A percentile compares a stretch with the other conserved stretches of the same genome.
Evolutionary conservation across 441 rosid genomes (phyloP).

Genomic region (Cnidoscolus chayamansa): DNA sequence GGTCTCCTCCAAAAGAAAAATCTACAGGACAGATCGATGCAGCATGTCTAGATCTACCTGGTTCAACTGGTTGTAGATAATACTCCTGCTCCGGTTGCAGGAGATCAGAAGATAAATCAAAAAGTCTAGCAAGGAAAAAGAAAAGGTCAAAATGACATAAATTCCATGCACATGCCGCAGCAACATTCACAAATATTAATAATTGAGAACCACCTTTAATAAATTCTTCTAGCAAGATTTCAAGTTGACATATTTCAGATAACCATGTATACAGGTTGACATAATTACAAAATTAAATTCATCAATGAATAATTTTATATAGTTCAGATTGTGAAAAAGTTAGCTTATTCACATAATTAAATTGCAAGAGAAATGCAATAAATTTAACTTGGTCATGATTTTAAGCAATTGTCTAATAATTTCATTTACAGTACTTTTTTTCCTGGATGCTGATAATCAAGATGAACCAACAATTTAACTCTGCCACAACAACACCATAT

Average conservation of each 20-base stretch:
- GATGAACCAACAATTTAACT: neutral
- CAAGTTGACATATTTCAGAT: neutral
- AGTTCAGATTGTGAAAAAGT: neutral
- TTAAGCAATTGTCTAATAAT: neutral
- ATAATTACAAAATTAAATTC: neutral
- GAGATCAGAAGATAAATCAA: conserved; percentile 67
- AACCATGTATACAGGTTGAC: neutral
- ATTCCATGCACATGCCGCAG: neutral
- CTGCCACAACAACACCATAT: neutral
- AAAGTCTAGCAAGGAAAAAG: conserved; percentile 50
- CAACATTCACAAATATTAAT: neutral
- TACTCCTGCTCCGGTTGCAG: conserved; percentile 91
- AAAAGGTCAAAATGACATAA: neutral
- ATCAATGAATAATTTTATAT: neutral
- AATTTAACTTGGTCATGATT: neutral
- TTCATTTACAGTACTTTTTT: neutral
- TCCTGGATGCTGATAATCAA: neutral
- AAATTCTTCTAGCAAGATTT: neutral
- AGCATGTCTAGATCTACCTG: conserved; percentile 72
- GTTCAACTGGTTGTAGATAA: conserved; percentile 84
- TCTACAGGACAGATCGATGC: conserved; percentile 78
- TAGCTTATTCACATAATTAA: neutral
- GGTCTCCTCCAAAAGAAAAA: conserved; percentile 85
- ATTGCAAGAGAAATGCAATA: neutral
- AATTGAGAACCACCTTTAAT: neutral